Percentiles rank a stretch among this genome's conserved stretches.
Evolutionary conservation across 1,139 yeast species (phyloP).

Genomic region (Taphrina wiesneri): DNA sequence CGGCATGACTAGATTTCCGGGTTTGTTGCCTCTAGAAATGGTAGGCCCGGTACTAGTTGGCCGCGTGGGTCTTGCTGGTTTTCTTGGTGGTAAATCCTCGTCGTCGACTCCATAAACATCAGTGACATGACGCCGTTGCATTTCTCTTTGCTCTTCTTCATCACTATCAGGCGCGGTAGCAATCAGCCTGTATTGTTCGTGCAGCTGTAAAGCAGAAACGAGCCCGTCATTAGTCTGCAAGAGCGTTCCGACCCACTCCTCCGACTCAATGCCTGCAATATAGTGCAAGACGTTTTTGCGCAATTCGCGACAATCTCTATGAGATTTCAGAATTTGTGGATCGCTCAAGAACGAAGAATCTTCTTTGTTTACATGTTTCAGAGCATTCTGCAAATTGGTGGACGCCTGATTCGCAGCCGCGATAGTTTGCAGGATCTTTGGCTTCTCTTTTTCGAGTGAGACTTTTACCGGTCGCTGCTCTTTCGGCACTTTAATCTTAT

Average conservation of each 20-base stretch:
- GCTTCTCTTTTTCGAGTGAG: slow-evolving; percentile 29
- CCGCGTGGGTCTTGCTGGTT: slow-evolving; percentile 17
- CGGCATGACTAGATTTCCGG: not conserved
- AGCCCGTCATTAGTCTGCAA: slow-evolving; percentile 87
- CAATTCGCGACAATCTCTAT: slow-evolving; percentile 71
- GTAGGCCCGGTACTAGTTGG: not conserved
- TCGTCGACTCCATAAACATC: slow-evolving; percentile 27
- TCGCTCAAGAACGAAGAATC: slow-evolving; percentile 63
- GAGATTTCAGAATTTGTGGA: slow-evolving; percentile 51
- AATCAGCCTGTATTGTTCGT: slow-evolving; percentile 56
- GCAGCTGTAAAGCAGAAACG: slow-evolving; percentile 67
- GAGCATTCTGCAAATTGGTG: slow-evolving; percentile 66
- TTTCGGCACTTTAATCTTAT: slow-evolving; percentile 15
- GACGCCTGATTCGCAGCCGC: slow-evolving; percentile 78
- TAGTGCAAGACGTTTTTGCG: slow-evolving; percentile 78
- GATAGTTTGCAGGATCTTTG: slow-evolving; percentile 57
- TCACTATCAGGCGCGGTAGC: slow-evolving; percentile 53
- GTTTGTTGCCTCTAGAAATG: not conserved
- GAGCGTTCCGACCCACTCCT: slow-evolving; percentile 80
- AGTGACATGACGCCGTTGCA: slow-evolving; percentile 16
- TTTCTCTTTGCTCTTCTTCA: slow-evolving; percentile 35
- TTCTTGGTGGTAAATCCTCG: slow-evolving; percentile 21
- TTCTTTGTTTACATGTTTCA: slow-evolving; percentile 57
- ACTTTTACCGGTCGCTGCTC: slow-evolving; percentile 10
- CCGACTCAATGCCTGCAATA: slow-evolving; percentile 75